These are phyloP conservation scores for Inga leiocalycina DNA, from an alignment of 306 rosid genomes.

Conservation along the genomic window DNA sequence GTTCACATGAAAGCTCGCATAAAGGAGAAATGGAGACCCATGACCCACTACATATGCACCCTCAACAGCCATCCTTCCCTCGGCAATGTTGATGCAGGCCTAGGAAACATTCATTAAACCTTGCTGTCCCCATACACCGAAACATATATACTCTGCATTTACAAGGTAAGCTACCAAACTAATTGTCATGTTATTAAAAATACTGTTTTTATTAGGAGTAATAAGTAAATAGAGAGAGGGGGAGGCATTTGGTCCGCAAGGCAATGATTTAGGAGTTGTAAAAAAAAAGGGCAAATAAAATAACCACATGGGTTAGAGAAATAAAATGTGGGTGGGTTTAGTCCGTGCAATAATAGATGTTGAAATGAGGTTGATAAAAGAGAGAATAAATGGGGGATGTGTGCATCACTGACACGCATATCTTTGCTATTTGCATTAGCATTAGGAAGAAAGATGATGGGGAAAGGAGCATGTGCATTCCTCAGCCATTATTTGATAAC, in stretches of 20 bases:
- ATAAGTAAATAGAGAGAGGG: background rate
- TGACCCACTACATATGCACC: conserved; percentile 42
- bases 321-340: conserved; percentile 13
- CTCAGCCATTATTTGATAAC: conserved; percentile 32
- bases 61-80: conserved; percentile 37
- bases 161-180: background rate
- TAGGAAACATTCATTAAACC: conserved; percentile 59
- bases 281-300: background rate
- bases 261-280: background rate
- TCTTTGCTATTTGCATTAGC: conserved; percentile 11
- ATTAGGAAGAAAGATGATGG: background rate
- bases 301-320: background rate
- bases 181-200: background rate
- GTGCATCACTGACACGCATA: conserved; percentile 31
- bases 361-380: background rate
- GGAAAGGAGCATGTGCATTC: conserved; percentile 20
- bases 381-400: conserved; percentile 33
- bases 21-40: conserved; percentile 34
- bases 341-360: conserved; percentile 45
- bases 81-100: conserved; percentile 57
- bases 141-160: background rate
- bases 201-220: background rate
- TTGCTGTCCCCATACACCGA: conserved; percentile 28
- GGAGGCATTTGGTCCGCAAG: background rate
- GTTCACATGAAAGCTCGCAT: conserved; percentile 7